Evolutionary conservation across 371 early-diverging fungal species (phyloP).

Genomic region (Mortierella sp.): DNA sequence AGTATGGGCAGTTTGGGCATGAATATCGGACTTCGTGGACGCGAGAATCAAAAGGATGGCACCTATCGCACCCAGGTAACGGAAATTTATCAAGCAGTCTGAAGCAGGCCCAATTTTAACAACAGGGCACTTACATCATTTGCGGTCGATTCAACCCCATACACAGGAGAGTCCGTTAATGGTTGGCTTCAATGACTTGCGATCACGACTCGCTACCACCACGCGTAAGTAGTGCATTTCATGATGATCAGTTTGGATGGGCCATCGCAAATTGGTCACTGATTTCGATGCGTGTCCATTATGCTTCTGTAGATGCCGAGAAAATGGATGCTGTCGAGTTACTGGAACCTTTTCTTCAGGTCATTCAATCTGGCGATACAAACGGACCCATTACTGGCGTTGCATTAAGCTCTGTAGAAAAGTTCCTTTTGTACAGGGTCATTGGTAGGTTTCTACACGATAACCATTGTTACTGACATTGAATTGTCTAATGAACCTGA

Average conservation of each 20-base stretch:
- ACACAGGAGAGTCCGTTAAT: constrained; percentile 75
- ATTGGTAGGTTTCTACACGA: constrained; percentile 64
- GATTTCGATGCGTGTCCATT: too few species aligned
- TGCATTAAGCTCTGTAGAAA: constrained; percentile 89
- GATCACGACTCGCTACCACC: constrained; percentile 69
- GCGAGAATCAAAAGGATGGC: constrained; percentile 56
- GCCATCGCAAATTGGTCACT: not conserved
- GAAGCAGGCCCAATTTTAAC: too few species aligned
- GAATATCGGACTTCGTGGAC: constrained; percentile 74
- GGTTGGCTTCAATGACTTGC: constrained; percentile 76
- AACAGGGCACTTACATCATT: too few species aligned
- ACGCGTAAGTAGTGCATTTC: constrained; percentile 57
- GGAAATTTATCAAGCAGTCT: not conserved
- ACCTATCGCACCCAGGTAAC: constrained; percentile 58
- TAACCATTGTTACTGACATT: not conserved
- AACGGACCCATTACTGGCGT: constrained; percentile 95
- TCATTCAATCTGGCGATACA: constrained; percentile 91
- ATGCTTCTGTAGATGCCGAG: constrained; percentile 27
- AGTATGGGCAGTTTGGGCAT: constrained; percentile 73
- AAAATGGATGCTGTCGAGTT: constrained; percentile 80
- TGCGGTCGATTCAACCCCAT: not conserved
- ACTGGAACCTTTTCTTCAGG: constrained; percentile 90
- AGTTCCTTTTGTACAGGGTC: constrained; percentile 87
- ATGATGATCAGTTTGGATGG: not conserved
- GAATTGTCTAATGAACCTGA: not conserved